Percentiles rank a stretch among this genome's conserved stretches.
Conservation (phyloP, 2,329 filamentous ascomycete genomes). For the Teratosphaeria pseudoeucalypti region DNA sequence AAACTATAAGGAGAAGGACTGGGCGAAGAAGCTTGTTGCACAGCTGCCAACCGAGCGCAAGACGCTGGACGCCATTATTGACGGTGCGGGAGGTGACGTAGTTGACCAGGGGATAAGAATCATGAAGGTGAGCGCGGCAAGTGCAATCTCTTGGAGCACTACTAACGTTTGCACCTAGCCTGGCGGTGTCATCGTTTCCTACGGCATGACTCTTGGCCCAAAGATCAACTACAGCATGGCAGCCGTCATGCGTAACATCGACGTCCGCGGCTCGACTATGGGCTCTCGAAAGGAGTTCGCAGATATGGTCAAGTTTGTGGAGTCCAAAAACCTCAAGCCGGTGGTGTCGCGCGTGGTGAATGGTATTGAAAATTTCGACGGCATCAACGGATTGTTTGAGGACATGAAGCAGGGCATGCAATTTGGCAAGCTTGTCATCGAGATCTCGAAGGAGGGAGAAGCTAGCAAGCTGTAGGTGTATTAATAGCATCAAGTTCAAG, state of each 20-base stretch:
- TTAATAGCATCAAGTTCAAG: background rate
- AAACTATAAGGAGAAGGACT: constrained; percentile 64
- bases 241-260: constrained; percentile 77
- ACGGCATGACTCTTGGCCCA: constrained; percentile 82
- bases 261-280: constrained; percentile 81
- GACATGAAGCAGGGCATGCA: constrained; percentile 79
- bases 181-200: constrained; percentile 74
- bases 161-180: constrained; percentile 28
- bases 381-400: constrained; percentile 71
- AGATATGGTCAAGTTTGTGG: constrained; percentile 83
- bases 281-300: constrained; percentile 78
- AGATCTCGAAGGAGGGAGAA: constrained; percentile 38
- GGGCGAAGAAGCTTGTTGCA: constrained; percentile 64
- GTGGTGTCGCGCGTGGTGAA: constrained; percentile 61
- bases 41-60: constrained; percentile 55
- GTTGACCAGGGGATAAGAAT: constrained; percentile 57
- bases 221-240: constrained; percentile 80
- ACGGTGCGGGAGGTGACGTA: constrained; percentile 81
- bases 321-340: constrained; percentile 60
- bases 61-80: constrained; percentile 72
- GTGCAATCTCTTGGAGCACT: background rate
- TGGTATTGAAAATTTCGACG: constrained; percentile 63
- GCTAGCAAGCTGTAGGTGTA: constrained; percentile 19
- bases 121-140: constrained; percentile 45
- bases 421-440: constrained; percentile 86